A percentile compares a stretch with the other conserved stretches of the same genome.
phyloP scores from a whole-genome alignment of 2,329 filamentous ascomycete species.

The Aspergillus ruber region DNA sequence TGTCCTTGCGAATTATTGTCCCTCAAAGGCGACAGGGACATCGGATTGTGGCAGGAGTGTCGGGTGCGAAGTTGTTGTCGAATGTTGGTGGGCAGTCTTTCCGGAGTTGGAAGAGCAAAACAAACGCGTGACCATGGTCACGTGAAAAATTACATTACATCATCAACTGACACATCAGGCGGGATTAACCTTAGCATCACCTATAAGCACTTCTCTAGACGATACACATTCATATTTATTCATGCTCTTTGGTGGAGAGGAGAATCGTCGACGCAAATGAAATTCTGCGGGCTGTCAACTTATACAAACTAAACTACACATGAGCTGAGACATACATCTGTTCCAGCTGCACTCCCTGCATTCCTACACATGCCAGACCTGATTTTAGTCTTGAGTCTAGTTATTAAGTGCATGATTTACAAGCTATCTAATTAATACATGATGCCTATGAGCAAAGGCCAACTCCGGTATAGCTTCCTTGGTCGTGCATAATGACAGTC shows the following conservation, averaged over 20 bases:
- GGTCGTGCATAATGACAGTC: slow-evolving; percentile 12
- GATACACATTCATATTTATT: too few species aligned
- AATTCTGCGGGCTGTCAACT: too few species aligned
- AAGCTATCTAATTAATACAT: background rate
- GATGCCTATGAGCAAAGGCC: background rate
- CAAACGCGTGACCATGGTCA: background rate
- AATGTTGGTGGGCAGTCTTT: slow-evolving; percentile 5
- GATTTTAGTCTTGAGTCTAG: too few species aligned
- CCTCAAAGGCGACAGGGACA: slow-evolving; percentile 5
- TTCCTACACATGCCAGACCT: too few species aligned
- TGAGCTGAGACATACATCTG: too few species aligned
- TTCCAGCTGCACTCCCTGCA: too few species aligned
- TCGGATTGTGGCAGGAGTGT: slow-evolving; percentile 6
- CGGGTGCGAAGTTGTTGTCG: slow-evolving; percentile 2
- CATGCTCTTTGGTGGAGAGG: too few species aligned
- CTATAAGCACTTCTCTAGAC: too few species aligned
- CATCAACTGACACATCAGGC: background rate
- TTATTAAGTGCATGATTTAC: too few species aligned
- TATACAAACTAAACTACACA: too few species aligned
- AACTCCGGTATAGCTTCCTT: slow-evolving; percentile 16
- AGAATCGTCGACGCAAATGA: too few species aligned
- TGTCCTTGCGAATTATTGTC: background rate
- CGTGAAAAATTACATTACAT: background rate
- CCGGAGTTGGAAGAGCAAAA: slow-evolving; percentile 1
- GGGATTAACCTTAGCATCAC: background rate